Base-by-base conservation (phyloP, 164 flowering plant genomes). In the Dillenia suffruticosa region DNA sequence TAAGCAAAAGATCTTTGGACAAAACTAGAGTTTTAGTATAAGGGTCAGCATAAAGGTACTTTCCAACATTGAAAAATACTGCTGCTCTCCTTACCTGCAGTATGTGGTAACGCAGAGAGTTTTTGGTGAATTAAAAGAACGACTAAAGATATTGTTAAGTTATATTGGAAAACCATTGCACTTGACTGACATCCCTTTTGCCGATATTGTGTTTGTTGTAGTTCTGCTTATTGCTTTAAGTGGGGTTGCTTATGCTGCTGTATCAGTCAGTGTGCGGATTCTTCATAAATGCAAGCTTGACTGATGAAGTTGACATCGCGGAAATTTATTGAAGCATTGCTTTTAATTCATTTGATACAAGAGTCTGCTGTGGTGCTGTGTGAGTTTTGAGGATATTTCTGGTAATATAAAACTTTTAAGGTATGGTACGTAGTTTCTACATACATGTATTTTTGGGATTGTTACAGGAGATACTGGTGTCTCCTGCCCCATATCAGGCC, bases 241-340 rank as follows among this genome's bases (percentile, higher is more conserved):
- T 16, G 75, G 71, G 44, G 59, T 77, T 0, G n/a, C 44, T 32
- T 71, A 45, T 59, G 66, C 61, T 13, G 62, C 63, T 12, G n/a
- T 65, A 61, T 46, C 53, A 57, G 44, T 66, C 54, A 46, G 67
- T 58, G 49, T 58, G 46, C 63, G 55, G 56, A 65, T 66, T 57
- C 40, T 76, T 51, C 56, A 26, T 51, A 86, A 86, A 65, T 61
- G 50, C 81, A 86, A 86, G 78, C 63, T 51, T 10, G 89, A 85
- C 44, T 85, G 68, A 84, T 17, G 8, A 12, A 44, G 44, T 12
- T 19, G 22, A 19, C 22, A 19, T 19, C 22, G 22, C 1, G 22
- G 22, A 19, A 19, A 19, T 19, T 19, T 19, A 19, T 19, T 19
- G 22, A 19, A 19, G 22, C 22, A 19, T 19, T 19, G 1, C 22